These are phyloP conservation scores for Trametes punicea DNA, from an alignment of 768 basidiomycete genomes.

Conservation along the genomic window DNA sequence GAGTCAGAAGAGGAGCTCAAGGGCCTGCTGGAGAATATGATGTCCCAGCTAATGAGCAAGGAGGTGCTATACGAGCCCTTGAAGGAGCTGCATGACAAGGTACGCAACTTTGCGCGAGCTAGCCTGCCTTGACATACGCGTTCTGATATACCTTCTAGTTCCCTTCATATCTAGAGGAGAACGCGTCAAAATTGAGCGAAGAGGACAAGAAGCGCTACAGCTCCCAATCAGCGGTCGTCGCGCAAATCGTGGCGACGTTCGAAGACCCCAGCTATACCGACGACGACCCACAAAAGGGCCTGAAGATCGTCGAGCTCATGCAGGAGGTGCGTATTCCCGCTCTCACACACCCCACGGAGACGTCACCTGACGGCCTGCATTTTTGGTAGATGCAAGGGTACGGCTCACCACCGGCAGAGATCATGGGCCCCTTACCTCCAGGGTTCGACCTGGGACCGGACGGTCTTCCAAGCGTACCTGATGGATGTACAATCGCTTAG, in stretches of 20 bases:
- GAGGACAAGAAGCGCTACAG: constrained; percentile 65
- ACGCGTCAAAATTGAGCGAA: constrained; percentile 48
- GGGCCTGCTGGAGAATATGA: constrained; percentile 74
- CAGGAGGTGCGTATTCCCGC: constrained; percentile 49
- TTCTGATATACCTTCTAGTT: constrained; percentile 60
- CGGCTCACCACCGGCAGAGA: constrained; percentile 74
- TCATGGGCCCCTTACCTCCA: constrained; percentile 81
- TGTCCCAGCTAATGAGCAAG: constrained; percentile 77
- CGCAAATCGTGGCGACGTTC: constrained; percentile 60
- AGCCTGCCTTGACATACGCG: background rate
- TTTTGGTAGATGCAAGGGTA: constrained; percentile 69
- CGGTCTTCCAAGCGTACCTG: constrained; percentile 48
- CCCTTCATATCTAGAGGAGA: constrained; percentile 65
- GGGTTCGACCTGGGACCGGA: constrained; percentile 57
- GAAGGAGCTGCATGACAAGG: constrained; percentile 74
- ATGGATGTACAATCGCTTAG: constrained; percentile 34
- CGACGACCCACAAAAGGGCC: constrained; percentile 41
- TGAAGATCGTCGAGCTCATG: constrained; percentile 66
- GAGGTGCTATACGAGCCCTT: constrained; percentile 85
- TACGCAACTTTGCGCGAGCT: constrained; percentile 29
- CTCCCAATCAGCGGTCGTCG: constrained; percentile 55
- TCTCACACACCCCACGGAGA: background rate
- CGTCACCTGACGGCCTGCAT: background rate
- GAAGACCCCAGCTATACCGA: constrained; percentile 60
- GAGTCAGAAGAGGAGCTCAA: constrained; percentile 49